Evolutionary conservation across 139 green algal species (phyloP), one percentile per base, ranked within the genome.

Genomic region (Chlorella sorokiniana): DNA sequence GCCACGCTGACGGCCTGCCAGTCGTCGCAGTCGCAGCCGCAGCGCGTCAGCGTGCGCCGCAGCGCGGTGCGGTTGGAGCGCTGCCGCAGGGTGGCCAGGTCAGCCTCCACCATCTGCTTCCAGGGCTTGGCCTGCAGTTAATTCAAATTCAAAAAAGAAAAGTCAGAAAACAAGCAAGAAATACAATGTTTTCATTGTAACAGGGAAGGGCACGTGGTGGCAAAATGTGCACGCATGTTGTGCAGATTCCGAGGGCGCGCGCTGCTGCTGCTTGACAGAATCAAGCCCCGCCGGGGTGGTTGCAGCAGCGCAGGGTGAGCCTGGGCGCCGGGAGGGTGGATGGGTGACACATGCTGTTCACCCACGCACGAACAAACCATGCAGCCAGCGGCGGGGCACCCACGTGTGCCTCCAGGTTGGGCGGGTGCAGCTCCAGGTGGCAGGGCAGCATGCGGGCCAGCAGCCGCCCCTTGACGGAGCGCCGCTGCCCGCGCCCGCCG

Each of bases 361-460:
- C 8, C 11, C 68, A 29, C n/a, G n/a, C n/a, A n/a, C n/a, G n/a
- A n/a, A n/a, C n/a, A n/a, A n/a, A n/a, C n/a, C n/a, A n/a, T n/a
- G n/a, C n/a, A n/a, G n/a, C n/a, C n/a, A n/a, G n/a, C n/a, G n/a
- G n/a, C n/a, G n/a, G n/a, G n/a, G 42, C 2, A 35, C 75, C 31
- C 65, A 83, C 78, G 10, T 65, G 69, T 16, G 33, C 25, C 35
- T 91, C 86, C 10, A 76, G 71, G 38, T 90, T 70, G 31, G 88
- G 88, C 25, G 88, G 84, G 64, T 88, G 69, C 31, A 92, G 61
- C 37, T 78, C 67, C 51, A 92, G 68, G 38, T 48, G 73, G 81
- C 80, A 88, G 38, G 88, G 88, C 33, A 92, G 81, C 65, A 91
- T 91, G 27, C 81, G 83, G 52, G 48, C 41, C 33, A 91, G 84